Evolutionary conservation across 2,329 filamentous ascomycete genomes (phyloP).

Genomic region (Neospermospora avenae): DNA sequence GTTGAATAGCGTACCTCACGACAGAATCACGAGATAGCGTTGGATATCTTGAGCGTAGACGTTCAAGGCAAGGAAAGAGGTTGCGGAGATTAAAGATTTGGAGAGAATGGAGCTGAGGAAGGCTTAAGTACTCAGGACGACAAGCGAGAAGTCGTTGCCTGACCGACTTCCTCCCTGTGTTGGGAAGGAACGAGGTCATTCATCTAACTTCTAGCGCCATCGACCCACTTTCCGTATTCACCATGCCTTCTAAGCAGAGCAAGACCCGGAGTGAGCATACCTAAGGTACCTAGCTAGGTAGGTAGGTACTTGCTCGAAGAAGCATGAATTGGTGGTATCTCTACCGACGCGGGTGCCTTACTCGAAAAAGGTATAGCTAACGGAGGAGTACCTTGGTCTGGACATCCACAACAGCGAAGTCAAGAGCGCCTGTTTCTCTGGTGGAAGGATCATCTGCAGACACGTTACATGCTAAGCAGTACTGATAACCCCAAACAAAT

Average conservation of each 20-base stretch:
- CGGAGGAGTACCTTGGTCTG: background rate
- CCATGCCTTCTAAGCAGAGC: no score
- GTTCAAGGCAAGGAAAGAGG: background rate
- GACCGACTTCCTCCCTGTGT: background rate
- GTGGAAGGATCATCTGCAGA: no score
- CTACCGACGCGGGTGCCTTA: no score
- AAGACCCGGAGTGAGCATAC: no score
- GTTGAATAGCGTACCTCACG: constrained; percentile 16
- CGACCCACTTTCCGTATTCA: background rate
- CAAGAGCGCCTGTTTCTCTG: background rate
- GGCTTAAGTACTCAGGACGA: background rate
- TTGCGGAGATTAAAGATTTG: background rate
- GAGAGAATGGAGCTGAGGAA: background rate
- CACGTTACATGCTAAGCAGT: background rate
- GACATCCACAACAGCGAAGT: background rate
- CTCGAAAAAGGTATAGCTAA: background rate
- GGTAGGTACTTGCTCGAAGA: background rate
- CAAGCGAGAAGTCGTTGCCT: background rate
- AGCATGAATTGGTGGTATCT: no score
- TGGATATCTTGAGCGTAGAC: constrained; percentile 8
- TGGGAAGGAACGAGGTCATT: background rate
- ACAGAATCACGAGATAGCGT: constrained; percentile 19
- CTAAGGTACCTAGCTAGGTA: background rate
- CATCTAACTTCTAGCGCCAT: background rate
- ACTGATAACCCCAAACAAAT: background rate